Conservation (phyloP, 345 rosid species). For the Hibiscus trionum region DNA sequence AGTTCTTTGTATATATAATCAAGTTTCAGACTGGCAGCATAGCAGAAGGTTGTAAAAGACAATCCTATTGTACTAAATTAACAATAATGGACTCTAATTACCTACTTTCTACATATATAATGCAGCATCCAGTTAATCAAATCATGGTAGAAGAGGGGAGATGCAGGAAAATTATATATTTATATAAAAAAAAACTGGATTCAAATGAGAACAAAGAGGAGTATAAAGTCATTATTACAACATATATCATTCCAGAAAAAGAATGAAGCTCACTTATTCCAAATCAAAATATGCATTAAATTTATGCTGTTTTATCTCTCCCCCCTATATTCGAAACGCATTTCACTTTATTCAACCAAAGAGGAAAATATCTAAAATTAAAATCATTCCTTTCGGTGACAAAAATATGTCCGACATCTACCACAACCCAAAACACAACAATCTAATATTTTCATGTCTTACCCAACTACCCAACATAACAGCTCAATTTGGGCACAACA, state of each 20-base stretch:
- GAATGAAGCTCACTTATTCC: neutral
- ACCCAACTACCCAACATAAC: neutral
- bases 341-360: neutral
- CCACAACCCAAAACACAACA: slow-evolving; percentile 4
- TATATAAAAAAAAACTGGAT: neutral
- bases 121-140: neutral
- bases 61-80: neutral
- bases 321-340: neutral
- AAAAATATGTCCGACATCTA: neutral
- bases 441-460: neutral
- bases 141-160: neutral
- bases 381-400: neutral
- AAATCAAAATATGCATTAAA: slow-evolving; percentile 4
- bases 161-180: too few species aligned
- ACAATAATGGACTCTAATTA: neutral
- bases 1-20: neutral
- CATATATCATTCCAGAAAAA: neutral
- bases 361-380: slow-evolving; percentile 11
- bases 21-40: neutral
- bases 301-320: slow-evolving; percentile 1
- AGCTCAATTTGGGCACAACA: neutral
- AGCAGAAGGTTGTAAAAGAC: neutral
- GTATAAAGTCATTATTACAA: too few species aligned
- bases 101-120: neutral
- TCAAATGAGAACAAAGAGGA: neutral